Evolutionary conservation across 2,329 filamentous ascomycete genomes (phyloP).

Genomic region (Rutstroemia sp.): DNA sequence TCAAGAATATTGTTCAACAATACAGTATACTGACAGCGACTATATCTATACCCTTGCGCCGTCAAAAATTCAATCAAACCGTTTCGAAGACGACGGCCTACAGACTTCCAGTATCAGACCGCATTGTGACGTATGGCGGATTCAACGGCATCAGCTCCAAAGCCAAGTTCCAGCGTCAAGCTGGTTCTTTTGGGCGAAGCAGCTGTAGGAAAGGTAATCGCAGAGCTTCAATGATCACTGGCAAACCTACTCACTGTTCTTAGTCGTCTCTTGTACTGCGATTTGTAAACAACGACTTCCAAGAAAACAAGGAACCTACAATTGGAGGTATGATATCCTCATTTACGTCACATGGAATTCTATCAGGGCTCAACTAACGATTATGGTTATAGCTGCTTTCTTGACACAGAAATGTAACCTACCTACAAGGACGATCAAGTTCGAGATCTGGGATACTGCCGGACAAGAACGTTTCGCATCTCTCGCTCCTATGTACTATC

Average conservation of each 20-base stretch:
- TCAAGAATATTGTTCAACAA: not conserved
- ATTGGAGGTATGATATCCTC: constrained; percentile 69
- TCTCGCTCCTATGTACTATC: constrained; percentile 98
- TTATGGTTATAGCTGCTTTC: constrained; percentile 66
- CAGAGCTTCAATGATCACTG: not conserved
- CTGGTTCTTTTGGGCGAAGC: constrained; percentile 95
- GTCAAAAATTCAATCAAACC: not conserved
- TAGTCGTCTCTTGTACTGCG: constrained; percentile 95
- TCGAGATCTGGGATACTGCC: constrained; percentile 97
- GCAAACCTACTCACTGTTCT: constrained; percentile 10
- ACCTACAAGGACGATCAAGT: constrained; percentile 84
- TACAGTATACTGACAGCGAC: not conserved
- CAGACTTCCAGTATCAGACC: not conserved
- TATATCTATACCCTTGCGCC: not conserved
- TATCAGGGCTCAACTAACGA: not conserved
- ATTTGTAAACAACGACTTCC: constrained; percentile 99
- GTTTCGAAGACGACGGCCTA: not conserved
- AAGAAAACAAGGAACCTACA: constrained; percentile 99
- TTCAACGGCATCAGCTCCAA: constrained; percentile 66
- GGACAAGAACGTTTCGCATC: constrained; percentile 97
- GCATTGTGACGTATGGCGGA: constrained; percentile 54
- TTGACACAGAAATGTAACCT: constrained; percentile 98
- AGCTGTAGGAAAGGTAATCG: constrained; percentile 89
- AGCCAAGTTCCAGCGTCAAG: constrained; percentile 99
- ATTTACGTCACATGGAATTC: not conserved